phyloP scores from a whole-genome alignment of 2,329 filamentous ascomycete genomes.

The Trichoderma harzianum region DNA sequence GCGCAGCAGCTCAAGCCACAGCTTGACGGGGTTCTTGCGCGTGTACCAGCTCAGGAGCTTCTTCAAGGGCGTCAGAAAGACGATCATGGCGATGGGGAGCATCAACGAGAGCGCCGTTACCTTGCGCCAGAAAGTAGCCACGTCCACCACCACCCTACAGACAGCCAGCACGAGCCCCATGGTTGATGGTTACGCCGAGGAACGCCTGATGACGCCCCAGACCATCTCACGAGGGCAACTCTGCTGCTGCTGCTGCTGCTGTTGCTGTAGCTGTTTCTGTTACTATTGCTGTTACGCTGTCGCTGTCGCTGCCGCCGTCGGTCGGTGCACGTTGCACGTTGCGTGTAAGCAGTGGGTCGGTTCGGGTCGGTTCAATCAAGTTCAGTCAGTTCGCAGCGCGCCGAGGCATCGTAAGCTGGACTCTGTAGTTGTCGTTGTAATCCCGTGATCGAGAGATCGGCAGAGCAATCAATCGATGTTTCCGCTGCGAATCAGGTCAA shows the following conservation, averaged over 20 bases:
- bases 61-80: slow-evolving; percentile 43
- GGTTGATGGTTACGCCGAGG: slow-evolving; percentile 39
- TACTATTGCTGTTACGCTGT: neutral
- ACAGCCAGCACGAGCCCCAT: slow-evolving; percentile 47
- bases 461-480: no score
- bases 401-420: neutral
- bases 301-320: neutral
- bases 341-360: neutral
- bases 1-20: slow-evolving; percentile 63
- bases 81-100: slow-evolving; percentile 15
- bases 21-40: slow-evolving; percentile 59
- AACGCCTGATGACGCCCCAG: slow-evolving; percentile 30
- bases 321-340: neutral
- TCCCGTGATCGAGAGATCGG: neutral
- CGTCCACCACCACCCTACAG: slow-evolving; percentile 58
- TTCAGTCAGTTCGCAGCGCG: slow-evolving; percentile 9
- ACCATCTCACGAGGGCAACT: slow-evolving; percentile 24
- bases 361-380: neutral
- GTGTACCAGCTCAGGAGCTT: slow-evolving; percentile 66
- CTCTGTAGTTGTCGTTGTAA: neutral
- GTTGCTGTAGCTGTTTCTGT: neutral
- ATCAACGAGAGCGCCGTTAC: slow-evolving; percentile 36
- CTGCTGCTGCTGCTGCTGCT: neutral
- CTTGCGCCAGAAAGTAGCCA: slow-evolving; percentile 60
- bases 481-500: neutral